Conservation (phyloP, 345 rosid species). For the Salix dunnii region DNA sequence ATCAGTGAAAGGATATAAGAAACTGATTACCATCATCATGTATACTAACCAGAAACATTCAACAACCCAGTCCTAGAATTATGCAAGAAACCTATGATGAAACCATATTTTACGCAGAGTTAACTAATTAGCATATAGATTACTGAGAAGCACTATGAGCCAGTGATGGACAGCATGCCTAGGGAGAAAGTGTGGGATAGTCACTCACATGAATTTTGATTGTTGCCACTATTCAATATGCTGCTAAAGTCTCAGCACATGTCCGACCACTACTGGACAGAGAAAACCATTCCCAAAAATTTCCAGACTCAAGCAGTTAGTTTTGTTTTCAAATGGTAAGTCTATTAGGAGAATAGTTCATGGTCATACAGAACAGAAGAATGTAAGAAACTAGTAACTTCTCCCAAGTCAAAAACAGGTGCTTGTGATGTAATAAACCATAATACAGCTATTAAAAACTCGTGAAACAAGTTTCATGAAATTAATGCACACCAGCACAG, state of each 20-base stretch:
- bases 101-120: background rate
- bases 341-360: background rate
- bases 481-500: background rate
- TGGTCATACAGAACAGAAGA: background rate
- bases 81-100: background rate
- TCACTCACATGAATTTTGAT: conserved; percentile 66
- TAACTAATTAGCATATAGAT: background rate
- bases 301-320: conserved; percentile 33
- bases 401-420: background rate
- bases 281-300: conserved; percentile 93
- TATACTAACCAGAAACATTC: background rate
- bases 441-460: background rate
- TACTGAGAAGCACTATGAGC: background rate
- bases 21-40: background rate
- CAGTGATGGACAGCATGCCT: background rate
- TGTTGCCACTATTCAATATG: conserved; percentile 75
- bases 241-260: conserved; percentile 86
- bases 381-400: background rate
- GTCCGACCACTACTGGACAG: conserved; percentile 83
- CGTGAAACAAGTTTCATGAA: background rate
- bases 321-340: background rate
- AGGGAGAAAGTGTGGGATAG: background rate
- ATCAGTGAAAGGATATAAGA: background rate
- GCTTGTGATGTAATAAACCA: background rate
- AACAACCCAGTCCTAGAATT: background rate